These are phyloP conservation scores for Vigna nakashimae DNA, from an alignment of 306 rosid species.

Conservation along the genomic window DNA sequence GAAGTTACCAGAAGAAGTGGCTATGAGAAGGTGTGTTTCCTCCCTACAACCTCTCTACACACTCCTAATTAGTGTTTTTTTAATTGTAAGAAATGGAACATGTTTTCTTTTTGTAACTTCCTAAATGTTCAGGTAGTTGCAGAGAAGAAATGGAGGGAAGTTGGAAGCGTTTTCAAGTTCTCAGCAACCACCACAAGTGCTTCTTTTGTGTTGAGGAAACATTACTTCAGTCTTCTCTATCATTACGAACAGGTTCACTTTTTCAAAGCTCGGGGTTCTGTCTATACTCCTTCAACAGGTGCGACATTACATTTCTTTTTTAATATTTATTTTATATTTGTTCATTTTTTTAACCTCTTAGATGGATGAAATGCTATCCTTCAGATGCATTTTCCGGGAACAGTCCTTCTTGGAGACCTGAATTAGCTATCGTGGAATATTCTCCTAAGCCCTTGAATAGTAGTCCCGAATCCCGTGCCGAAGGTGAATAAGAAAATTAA, in stretches of 20 bases:
- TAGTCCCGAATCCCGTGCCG: conserved; percentile 44
- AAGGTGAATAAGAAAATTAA: conserved; percentile 53
- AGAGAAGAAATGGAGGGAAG: conserved; percentile 99
- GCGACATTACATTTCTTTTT: neutral
- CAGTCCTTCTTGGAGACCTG: conserved; percentile 67
- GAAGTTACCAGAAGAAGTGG: conserved; percentile 95
- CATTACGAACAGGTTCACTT: conserved; percentile 91
- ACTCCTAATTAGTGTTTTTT: neutral
- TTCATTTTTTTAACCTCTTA: too few species aligned
- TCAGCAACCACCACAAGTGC: conserved; percentile 94
- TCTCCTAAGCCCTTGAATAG: conserved; percentile 56
- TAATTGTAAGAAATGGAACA: neutral
- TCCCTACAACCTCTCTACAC: neutral
- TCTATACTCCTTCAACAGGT: conserved; percentile 67
- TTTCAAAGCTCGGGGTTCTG: conserved; percentile 71
- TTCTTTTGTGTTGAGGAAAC: conserved; percentile 89
- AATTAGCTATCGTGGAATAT: conserved; percentile 76
- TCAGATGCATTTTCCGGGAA: conserved; percentile 63
- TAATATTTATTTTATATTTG: too few species aligned
- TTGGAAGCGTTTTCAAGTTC: conserved; percentile 79
- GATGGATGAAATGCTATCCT: neutral
- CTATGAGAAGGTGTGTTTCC: conserved; percentile 71
- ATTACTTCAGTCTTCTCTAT: conserved; percentile 79
- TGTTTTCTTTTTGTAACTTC: neutral
- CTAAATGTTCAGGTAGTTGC: conserved; percentile 68